Evolutionary conservation across 164 flowering plant genomes (phyloP), one percentile per base, ranked within the genome.

Genomic region (Nymphaea thermarum): DNA sequence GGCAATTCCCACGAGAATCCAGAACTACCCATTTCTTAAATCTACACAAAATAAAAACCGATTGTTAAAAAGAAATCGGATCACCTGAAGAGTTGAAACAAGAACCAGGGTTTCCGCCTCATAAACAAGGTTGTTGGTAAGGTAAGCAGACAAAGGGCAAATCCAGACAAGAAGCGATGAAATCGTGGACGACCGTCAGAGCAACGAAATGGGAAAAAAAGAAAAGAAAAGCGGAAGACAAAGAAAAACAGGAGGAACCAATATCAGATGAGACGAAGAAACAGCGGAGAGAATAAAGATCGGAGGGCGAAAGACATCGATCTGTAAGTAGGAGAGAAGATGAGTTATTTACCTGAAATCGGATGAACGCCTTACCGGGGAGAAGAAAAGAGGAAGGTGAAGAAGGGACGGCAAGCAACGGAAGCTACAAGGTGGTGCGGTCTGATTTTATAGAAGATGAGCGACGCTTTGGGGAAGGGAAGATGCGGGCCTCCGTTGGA

Each of bases 1-100:
- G 77, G 82, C 79, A 94, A 71, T 74, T 87, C 90, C 87, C 88
- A 94, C 63, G 88, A 80, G 69, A 75, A 73, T 6, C 77, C 93
- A 36, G 93, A 67, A 78, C 82, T 84, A 10, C 86, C 91, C 94
- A 87, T 92, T 69, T 69, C 67, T 65, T 66, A 68, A 66, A 69
- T 53, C 75, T 36, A 55, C 45, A 63, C 44, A 11, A 8, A 15
- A 44, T 0, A 44, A 44, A 16, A 65, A 4, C 25, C 44, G n/a
- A 16, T 7, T 43, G 3, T 44, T 10, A 25, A 65, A 43, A 6
- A 3, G 8, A 43, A 64, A 64, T 64, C 16, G 41, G 41, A 62
- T 41, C 36, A 1, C 47, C 66, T 18, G 41, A 64, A 3, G 16
- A 55, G 16, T 55, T 55, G 60, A 55, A 55, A 55, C 16, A 8